A percentile compares a stretch with the other conserved stretches of the same genome.
phyloP scores from a whole-genome alignment of 176 grass and related monocot genomes.

The Coix lacrymajobi region DNA sequence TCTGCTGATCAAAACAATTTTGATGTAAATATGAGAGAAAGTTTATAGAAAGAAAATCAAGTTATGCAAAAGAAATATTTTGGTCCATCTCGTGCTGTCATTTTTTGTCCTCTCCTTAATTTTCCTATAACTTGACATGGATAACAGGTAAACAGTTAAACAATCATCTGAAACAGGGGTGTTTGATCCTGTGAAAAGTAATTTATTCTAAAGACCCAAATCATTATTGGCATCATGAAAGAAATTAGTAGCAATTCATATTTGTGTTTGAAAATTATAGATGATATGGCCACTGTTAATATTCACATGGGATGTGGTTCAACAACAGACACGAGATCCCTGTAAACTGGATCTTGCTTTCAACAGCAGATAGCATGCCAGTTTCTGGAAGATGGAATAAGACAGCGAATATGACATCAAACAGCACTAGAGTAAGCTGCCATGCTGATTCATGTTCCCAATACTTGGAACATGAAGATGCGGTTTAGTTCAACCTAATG shows the following conservation, averaged over 20 bases:
- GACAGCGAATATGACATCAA: conserved; percentile 17
- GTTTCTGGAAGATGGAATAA: background rate
- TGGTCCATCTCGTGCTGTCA: background rate
- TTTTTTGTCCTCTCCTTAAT: background rate
- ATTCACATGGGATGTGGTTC: background rate
- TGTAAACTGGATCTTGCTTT: conserved; percentile 25
- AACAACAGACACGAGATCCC: conserved; percentile 15
- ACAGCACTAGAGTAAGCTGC: background rate
- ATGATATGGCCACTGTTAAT: background rate
- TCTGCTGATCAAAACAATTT: conserved; percentile 14
- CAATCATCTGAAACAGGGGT: background rate
- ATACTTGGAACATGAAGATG: conserved; percentile 22
- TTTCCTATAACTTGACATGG: background rate
- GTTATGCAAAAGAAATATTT: background rate
- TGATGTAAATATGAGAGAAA: background rate
- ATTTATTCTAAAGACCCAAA: background rate
- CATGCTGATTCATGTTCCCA: conserved; percentile 23
- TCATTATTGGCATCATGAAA: conserved; percentile 3
- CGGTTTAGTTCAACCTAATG: background rate
- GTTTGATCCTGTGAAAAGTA: background rate
- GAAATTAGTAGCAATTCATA: background rate
- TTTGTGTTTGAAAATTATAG: background rate
- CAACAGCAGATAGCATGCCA: background rate
- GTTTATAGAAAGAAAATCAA: conserved; percentile 2
- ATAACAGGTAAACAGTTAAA: background rate